Evolutionary conservation across 2,329 filamentous ascomycete species (phyloP), one percentile per base, ranked within the genome.

Genomic region (Xylariaceae sp.): DNA sequence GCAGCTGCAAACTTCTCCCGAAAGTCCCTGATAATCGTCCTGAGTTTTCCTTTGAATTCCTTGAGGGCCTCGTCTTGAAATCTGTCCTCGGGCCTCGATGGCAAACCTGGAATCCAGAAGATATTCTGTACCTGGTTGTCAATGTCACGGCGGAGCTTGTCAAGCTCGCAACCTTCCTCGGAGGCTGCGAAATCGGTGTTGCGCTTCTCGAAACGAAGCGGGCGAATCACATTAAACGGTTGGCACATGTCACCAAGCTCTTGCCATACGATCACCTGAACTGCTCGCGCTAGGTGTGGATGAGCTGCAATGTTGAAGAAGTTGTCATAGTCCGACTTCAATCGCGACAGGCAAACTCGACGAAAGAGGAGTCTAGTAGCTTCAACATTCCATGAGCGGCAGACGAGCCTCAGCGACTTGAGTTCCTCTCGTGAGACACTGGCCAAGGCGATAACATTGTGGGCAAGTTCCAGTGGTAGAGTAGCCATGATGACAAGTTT

Each of bases 221-320:
- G n/a, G n/a, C n/a, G n/a, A n/a, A n/a, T n/a, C n/a, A n/a, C n/a
- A n/a, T n/a, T n/a, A n/a, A n/a, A n/a, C n/a, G n/a, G n/a, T n/a
- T n/a, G n/a, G n/a, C n/a, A n/a, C n/a, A n/a, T n/a, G n/a, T 43
- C 20, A n/a, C 20, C 4, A n/a, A 43, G 12, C 20, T 43, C 41
- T 19, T 43, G 20, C 42, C 43, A 54, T 18, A 45, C 46, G 6
- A 54, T 23, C 20, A 45, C 32, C 7, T n/a, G 52, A 41, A 26
- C 41, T 10, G 26, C 29, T 10, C 19, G 23, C n/a, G 52, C 40
- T 18, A 50, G n/a, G 37, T 47, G 47, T 45, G 46, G 32, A 2
- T 18, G 37, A 7, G 46, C 2, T 50, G 32, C 47, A 20, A 50
- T 50, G 18, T 50, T 46, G 47, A 54, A 40, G 40, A 50, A 54